phyloP scores from a whole-genome alignment of 2,329 filamentous ascomycete species.

The Coniochaeta ligniaria region DNA sequence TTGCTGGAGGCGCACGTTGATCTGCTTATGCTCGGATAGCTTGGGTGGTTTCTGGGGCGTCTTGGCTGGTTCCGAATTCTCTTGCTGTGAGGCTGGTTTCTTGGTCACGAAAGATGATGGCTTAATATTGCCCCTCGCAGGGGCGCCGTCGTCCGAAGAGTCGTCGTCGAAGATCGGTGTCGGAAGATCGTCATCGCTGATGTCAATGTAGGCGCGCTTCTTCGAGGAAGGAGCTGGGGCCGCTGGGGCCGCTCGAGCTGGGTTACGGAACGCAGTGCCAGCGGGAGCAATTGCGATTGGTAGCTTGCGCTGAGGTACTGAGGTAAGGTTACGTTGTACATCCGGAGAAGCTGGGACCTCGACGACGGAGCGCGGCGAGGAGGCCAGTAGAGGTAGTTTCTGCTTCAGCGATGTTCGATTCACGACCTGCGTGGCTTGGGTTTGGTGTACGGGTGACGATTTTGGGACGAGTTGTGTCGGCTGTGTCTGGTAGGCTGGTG shows the following conservation, averaged over 20 bases:
- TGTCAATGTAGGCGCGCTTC: constrained; percentile 27
- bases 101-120: constrained; percentile 48
- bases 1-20: constrained; percentile 5
- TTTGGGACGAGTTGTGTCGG: constrained; percentile 24
- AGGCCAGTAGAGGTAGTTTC: constrained; percentile 22
- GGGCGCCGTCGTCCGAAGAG: constrained; percentile 48
- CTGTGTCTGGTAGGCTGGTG: constrained; percentile 24
- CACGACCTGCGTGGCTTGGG: constrained; percentile 25
- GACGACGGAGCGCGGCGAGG: constrained; percentile 42
- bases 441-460: background rate
- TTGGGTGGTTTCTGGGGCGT: background rate
- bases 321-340: constrained; percentile 7
- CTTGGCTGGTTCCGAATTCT: background rate
- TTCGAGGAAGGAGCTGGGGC: constrained; percentile 11
- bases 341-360: constrained; percentile 92
- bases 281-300: constrained; percentile 65
- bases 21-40: constrained; percentile 5
- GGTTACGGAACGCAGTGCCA: constrained; percentile 62
- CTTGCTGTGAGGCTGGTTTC: constrained; percentile 15
- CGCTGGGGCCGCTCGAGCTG: constrained; percentile 19
- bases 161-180: constrained; percentile 32
- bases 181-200: constrained; percentile 21
- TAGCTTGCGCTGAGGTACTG: constrained; percentile 28
- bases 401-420: constrained; percentile 27
- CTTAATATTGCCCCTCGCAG: constrained; percentile 53